Conservation (phyloP, 495 filamentous ascomycete genomes). For the Aspergillus hancockii region DNA sequence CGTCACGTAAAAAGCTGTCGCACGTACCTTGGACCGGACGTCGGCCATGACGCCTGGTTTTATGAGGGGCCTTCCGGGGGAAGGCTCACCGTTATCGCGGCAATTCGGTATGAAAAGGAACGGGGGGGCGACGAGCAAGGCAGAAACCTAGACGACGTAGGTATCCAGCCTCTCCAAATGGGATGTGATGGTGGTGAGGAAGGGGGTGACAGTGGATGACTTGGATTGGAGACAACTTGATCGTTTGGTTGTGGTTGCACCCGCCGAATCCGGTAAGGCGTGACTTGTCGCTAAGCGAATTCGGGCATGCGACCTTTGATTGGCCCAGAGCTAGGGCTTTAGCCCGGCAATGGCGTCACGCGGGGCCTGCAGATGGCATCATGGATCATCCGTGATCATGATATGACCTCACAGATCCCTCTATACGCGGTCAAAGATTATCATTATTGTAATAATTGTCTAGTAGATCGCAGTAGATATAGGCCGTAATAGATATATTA, state of each 20-base stretch:
- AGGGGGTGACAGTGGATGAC: constrained; percentile 13
- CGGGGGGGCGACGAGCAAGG: constrained; percentile 30
- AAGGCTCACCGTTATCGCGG: constrained; percentile 50
- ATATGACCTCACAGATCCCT: too few species aligned
- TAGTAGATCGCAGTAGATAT: too few species aligned
- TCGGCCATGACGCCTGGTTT: constrained; percentile 53
- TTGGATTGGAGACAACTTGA: constrained; percentile 21
- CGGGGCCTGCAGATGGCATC: constrained; percentile 22
- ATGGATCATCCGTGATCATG: too few species aligned
- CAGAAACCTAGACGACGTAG: constrained; percentile 35
- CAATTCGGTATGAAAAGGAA: constrained; percentile 35
- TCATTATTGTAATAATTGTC: too few species aligned
- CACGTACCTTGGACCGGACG: constrained; percentile 54
- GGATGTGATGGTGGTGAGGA: constrained; percentile 21
- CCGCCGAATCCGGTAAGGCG: constrained; percentile 30
- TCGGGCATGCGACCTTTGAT: constrained; percentile 15
- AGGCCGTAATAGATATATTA: too few species aligned
- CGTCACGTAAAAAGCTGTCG: constrained; percentile 17
- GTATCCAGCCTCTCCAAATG: constrained; percentile 38
- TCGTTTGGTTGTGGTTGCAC: constrained; percentile 30
- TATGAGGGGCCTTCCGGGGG: constrained; percentile 50
- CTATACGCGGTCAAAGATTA: too few species aligned
- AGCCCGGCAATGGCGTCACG: constrained; percentile 29
- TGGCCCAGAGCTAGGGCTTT: constrained; percentile 32
- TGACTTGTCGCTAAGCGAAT: constrained; percentile 32